Evolutionary conservation across 2,329 filamentous ascomycete species (phyloP), one percentile per base, ranked within the genome.

Genomic region (Phaeoacremonium minimum): DNA sequence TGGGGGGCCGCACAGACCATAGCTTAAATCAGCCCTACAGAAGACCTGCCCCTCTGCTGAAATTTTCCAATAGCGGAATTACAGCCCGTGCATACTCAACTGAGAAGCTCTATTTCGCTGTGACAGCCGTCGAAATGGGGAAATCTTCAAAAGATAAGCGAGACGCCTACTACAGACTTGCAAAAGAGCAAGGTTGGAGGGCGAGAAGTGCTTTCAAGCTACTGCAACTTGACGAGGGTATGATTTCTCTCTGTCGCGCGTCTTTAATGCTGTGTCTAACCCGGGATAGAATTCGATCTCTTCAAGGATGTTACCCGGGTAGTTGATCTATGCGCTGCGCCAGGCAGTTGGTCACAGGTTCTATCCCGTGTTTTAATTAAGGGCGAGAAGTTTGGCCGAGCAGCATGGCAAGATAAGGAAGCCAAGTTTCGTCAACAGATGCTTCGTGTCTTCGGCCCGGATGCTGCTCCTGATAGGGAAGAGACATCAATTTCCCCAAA

Each of bases 101-200:
- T n/a, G n/a, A n/a, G n/a, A n/a, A n/a, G n/a, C n/a, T n/a, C n/a
- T n/a, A n/a, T n/a, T n/a, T n/a, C n/a, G n/a, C n/a, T n/a, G n/a
- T n/a, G n/a, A n/a, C n/a, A n/a, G n/a, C 22, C 22, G 22, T n/a
- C 9, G 22, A 9, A 18, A 95, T 95, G 90, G 90, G 90, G 2
- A 97, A 97, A 61, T 95, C 93, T 2, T 97, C 91, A 32, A 98
- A 98, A 64, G 93, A 98, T 58, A 98, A 98, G 67, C 86, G 93
- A 36, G 93, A 98, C 61, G 90, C 90, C 31, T 98, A 98, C 66
- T 98, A 98, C 57, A 80, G 93, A 36, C 85, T 98, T 7, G 93
- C 93, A 14, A 98, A 98, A 66, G 93, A 98, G 63, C 93, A 98
- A 70, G 94, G 94, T 46, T 98, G 93, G 91, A 86, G 93, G 22